These are phyloP conservation scores for Xylariaceae sp. DNA, from an alignment of 2,329 filamentous ascomycete genomes.

Conservation along the genomic window DNA sequence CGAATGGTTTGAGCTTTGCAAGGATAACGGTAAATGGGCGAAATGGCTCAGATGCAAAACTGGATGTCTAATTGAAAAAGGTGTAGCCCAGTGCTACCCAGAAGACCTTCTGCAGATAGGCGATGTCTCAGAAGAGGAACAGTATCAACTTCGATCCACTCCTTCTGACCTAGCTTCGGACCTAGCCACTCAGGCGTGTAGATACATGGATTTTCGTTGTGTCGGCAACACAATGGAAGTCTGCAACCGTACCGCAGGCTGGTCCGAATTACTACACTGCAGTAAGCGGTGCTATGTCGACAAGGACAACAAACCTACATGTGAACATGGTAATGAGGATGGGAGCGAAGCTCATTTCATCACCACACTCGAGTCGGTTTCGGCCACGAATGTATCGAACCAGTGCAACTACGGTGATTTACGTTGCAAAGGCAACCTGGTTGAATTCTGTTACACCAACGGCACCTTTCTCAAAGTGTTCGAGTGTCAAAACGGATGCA, in stretches of 20 bases:
- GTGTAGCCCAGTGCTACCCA: not conserved
- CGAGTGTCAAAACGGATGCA: not conserved
- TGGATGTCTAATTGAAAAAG: not conserved
- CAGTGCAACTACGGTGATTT: not conserved
- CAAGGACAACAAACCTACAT: not conserved
- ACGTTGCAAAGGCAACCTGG: conserved; percentile 1
- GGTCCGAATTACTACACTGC: not conserved
- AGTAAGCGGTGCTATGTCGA: not conserved
- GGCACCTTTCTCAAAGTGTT: not conserved
- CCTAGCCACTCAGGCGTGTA: not conserved
- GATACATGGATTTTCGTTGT: not conserved
- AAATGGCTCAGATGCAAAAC: not conserved
- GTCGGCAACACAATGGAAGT: conserved; percentile 1
- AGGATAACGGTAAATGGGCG: not conserved
- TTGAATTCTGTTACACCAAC: conserved; percentile 1
- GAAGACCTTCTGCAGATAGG: not conserved
- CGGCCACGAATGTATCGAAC: too few relatives aligned
- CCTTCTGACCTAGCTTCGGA: not conserved
- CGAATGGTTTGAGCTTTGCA: not conserved
- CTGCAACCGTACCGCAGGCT: not conserved
- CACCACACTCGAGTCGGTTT: not conserved
- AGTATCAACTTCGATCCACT: conserved; percentile 1
- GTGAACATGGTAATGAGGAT: not conserved
- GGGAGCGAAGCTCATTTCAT: not conserved
- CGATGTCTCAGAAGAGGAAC: not conserved